Evolutionary conservation across 192 early-diverging fungal species (phyloP).

Genomic region (Dimargaris cristalligena): DNA sequence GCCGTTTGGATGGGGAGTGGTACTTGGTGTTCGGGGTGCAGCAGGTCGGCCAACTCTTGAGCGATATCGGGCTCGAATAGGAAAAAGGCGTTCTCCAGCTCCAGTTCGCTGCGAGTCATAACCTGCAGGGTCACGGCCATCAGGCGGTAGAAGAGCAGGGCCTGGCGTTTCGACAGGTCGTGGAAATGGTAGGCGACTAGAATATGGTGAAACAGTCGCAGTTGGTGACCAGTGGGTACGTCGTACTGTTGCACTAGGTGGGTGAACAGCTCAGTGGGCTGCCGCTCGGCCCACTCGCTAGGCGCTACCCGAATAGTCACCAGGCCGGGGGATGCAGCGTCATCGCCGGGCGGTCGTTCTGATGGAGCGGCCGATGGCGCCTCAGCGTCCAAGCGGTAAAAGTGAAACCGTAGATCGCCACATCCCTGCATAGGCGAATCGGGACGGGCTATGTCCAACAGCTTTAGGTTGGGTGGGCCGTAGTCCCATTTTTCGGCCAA

Average conservation of each 20-base stretch:
- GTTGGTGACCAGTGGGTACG: slow-evolving; percentile 56
- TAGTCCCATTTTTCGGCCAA: slow-evolving; percentile 47
- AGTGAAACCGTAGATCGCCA: slow-evolving; percentile 34
- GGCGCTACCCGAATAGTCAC: slow-evolving; percentile 36
- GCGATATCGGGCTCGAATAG: slow-evolving; percentile 81
- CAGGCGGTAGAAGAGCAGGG: slow-evolving; percentile 54
- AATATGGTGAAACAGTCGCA: slow-evolving; percentile 63
- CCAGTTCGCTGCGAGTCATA: slow-evolving; percentile 29
- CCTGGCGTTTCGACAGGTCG: slow-evolving; percentile 28
- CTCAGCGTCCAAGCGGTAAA: slow-evolving; percentile 48
- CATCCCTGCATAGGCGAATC: slow-evolving; percentile 24
- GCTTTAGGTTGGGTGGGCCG: slow-evolving; percentile 29
- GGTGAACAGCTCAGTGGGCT: slow-evolving; percentile 36
- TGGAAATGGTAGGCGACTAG: slow-evolving; percentile 47
- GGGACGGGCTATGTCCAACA: slow-evolving; percentile 25
- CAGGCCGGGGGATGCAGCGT: slow-evolving; percentile 28
- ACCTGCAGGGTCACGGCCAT: slow-evolving; percentile 64
- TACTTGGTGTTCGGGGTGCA: slow-evolving; percentile 53
- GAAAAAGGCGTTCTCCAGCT: slow-evolving; percentile 53
- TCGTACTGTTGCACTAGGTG: slow-evolving; percentile 44
- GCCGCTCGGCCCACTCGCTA: slow-evolving; percentile 15
- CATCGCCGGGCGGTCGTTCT: slow-evolving; percentile 8
- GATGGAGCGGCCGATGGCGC: no score
- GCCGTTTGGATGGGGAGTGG: slow-evolving; percentile 56
- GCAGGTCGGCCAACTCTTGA: slow-evolving; percentile 52